A percentile compares a stretch with the other conserved stretches of the same genome.
Conservation (phyloP, 1,139 yeast genomes). For the Blastobotrys elegans region DNA sequence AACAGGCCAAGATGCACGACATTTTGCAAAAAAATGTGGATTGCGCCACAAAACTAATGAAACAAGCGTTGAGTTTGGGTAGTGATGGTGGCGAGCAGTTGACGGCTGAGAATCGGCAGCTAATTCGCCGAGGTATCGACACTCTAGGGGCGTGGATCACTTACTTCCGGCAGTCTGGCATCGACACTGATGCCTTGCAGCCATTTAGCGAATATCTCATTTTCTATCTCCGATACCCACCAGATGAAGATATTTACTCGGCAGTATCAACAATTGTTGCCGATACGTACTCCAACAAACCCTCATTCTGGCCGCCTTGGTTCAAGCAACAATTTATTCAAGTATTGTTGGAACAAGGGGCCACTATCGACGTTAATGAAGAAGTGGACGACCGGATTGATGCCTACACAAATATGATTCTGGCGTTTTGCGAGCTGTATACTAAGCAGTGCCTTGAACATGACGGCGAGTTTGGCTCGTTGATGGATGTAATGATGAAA, state of each 20-base stretch:
- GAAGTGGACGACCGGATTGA: conserved; percentile 9
- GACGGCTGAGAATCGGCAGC: neutral
- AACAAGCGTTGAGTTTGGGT: conserved; percentile 8
- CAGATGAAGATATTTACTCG: conserved; percentile 34
- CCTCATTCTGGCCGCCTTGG: conserved; percentile 18
- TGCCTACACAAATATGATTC: conserved; percentile 7
- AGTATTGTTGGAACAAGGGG: conserved; percentile 17
- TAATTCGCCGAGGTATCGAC: conserved; percentile 14
- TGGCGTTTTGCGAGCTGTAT: conserved; percentile 15
- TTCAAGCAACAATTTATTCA: conserved; percentile 15
- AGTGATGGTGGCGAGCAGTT: neutral
- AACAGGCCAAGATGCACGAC: conserved; percentile 12
- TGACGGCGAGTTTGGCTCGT: conserved; percentile 14
- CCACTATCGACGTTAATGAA: conserved; percentile 2
- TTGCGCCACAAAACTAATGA: conserved; percentile 8
- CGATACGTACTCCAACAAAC: conserved; percentile 16
- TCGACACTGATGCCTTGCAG: conserved; percentile 34
- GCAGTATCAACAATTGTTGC: conserved; percentile 21
- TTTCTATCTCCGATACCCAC: conserved; percentile 37
- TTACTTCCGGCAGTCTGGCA: conserved; percentile 17
- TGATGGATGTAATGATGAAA: conserved; percentile 39
- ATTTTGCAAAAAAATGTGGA: conserved; percentile 15
- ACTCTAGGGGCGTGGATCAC: conserved; percentile 22
- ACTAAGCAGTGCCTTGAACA: conserved; percentile 8
- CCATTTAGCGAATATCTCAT: conserved; percentile 34